Evolutionary conservation across 2,329 filamentous ascomycete genomes (phyloP).

Genomic region (Fusarium pilosicola): DNA sequence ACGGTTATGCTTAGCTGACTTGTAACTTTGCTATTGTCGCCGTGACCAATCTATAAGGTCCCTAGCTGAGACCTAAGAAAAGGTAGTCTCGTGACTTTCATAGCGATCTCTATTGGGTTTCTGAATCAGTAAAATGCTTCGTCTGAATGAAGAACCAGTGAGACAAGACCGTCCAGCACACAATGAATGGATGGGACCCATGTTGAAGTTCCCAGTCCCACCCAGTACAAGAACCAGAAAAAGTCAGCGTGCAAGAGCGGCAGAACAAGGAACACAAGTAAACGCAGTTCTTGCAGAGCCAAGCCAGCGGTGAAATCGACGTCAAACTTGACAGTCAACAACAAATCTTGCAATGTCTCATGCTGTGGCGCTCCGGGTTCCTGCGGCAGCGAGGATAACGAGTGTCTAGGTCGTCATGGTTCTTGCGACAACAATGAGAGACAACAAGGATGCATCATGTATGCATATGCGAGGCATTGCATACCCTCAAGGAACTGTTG

Average conservation of each 20-base stretch:
- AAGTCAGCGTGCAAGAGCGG: neutral
- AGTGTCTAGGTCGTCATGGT: slow-evolving; percentile 3
- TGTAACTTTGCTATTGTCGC: neutral
- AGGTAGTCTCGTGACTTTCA: neutral
- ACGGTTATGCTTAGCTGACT: neutral
- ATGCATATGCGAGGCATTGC: slow-evolving; percentile 20
- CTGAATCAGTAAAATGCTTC: neutral
- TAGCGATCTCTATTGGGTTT: neutral
- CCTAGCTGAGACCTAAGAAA: neutral
- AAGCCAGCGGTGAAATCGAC: neutral
- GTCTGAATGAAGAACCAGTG: neutral
- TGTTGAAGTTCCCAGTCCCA: neutral
- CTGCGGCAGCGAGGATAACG: slow-evolving; percentile 30
- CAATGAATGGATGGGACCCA: neutral
- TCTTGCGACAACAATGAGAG: slow-evolving; percentile 23
- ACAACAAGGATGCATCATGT: slow-evolving; percentile 18
- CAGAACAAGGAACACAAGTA: neutral
- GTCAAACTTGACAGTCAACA: neutral
- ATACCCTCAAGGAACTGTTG: slow-evolving; percentile 3
- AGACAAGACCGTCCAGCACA: neutral
- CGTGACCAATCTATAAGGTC: neutral
- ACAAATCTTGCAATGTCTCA: neutral
- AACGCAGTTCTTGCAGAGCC: neutral
- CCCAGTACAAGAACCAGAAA: neutral
- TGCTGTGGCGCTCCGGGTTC: slow-evolving; percentile 32